Base-by-base conservation (phyloP, 495 filamentous ascomycete genomes). In the Hypoxylon fuscum region DNA sequence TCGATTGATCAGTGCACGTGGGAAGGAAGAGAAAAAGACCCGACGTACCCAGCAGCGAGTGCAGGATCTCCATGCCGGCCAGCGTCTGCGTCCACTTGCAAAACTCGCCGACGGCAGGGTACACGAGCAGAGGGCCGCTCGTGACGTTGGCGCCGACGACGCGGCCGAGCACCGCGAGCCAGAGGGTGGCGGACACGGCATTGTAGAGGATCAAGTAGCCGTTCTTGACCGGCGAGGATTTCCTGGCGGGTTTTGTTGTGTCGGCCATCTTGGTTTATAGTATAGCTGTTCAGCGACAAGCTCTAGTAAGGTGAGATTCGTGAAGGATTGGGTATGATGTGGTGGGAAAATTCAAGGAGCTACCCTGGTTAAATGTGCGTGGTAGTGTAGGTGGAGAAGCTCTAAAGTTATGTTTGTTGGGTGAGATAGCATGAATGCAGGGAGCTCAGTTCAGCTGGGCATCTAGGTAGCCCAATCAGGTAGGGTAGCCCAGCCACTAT, bases 131-230 rank as follows among this genome's bases (percentile, higher is more conserved):
- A 5, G 72, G 52, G 15, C 72, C 68, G 40, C 52, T 52, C 40
- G 37, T 45, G 23, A 74, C 61, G 27, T 76, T 46, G 35, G 77
- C 64, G 18, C 74, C 62, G 57, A 56, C 79, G 76, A 69, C 69
- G 43, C 88, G 85, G 46, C 82, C 77, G 50, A 96, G 81, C 49
- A 95, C 85, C 22, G 79, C 80, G 14, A 80, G 68, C 95, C 95
- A 98, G 57, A 92, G 81, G 38, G 87, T 51, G 51, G 90, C 85
- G 62, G 85, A 92, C 58, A 88, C 65, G 62, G 85, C 76, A 74
- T 97, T 98, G 85, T 97, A 98, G 69, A 84, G 72, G 72, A 90
- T 82, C 35, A 97, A 85, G 78, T 96, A 96, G 66, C 72, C 77
- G 45, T 76, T 83, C 59, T 79, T 82, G 65, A 71, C 55, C 23